Evolutionary conservation across 495 filamentous ascomycete genomes (phyloP).

Genomic region (Trichodelitschia bisporula): DNA sequence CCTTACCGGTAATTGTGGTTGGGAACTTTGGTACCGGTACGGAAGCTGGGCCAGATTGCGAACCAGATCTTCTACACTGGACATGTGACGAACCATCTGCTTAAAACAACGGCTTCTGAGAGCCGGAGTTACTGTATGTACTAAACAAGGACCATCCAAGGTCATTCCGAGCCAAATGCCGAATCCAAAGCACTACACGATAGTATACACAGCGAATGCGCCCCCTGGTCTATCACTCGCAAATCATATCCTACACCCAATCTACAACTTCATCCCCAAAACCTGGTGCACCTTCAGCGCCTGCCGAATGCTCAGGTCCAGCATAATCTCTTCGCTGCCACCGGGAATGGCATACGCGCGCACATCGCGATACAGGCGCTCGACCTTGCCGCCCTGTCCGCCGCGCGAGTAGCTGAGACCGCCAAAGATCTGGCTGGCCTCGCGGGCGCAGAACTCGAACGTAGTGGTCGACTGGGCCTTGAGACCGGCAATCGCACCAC

Average conservation of each 20-base stretch:
- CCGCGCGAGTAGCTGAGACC: slow-evolving; percentile 81
- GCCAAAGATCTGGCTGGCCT: slow-evolving; percentile 94
- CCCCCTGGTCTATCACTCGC: no score
- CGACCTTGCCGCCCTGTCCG: slow-evolving; percentile 88
- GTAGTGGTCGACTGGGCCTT: slow-evolving; percentile 85
- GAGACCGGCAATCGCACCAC: slow-evolving; percentile 77
- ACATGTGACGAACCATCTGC: no score
- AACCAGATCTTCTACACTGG: no score
- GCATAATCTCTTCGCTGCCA: slow-evolving; percentile 95
- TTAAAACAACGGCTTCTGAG: no score
- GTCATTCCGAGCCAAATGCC: no score
- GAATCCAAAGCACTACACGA: no score
- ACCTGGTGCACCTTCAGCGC: slow-evolving; percentile 70
- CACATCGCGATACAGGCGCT: slow-evolving; percentile 90
- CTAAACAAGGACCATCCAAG: no score
- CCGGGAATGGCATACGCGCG: slow-evolving; percentile 93
- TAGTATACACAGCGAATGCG: no score
- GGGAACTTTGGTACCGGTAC: no score
- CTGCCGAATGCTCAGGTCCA: slow-evolving; percentile 90
- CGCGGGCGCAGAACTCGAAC: slow-evolving; percentile 92
- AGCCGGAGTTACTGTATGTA: no score
- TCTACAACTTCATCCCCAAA: slow-evolving; percentile 86
- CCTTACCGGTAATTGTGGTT: no score
- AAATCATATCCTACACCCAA: slow-evolving; percentile 1
- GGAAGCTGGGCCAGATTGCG: no score